These are phyloP conservation scores for Malassezia slooffiae DNA, from an alignment of 1,284 basidiomycete species.

Conservation along the genomic window DNA sequence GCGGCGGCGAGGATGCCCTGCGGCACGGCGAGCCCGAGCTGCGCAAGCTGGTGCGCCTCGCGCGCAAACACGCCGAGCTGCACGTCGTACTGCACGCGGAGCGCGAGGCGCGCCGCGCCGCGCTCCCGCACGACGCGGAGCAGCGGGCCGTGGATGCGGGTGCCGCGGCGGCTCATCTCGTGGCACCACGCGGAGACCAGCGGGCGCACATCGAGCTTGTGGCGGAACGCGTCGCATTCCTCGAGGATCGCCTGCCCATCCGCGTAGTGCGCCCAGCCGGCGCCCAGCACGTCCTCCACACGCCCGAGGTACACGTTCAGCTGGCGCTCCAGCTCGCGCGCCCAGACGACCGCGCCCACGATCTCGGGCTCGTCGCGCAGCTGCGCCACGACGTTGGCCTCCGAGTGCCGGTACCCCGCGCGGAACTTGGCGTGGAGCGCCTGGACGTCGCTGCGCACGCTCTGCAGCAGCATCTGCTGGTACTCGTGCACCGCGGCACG, in stretches of 20 bases:
- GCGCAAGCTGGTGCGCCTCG: slow-evolving; percentile 86
- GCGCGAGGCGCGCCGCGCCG: slow-evolving; percentile 54
- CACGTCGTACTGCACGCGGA: slow-evolving; percentile 91
- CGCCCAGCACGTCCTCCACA: slow-evolving; percentile 96
- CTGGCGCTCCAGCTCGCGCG: slow-evolving; percentile 91
- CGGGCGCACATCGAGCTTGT: slow-evolving; percentile 84
- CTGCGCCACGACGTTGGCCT: slow-evolving; percentile 95
- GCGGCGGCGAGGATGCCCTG: slow-evolving; percentile 90
- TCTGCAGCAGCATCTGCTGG: slow-evolving; percentile 59
- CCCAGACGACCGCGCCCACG: slow-evolving; percentile 96
- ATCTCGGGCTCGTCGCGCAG: slow-evolving; percentile 95
- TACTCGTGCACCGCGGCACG: slow-evolving; percentile 92
- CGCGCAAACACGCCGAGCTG: slow-evolving; percentile 98
- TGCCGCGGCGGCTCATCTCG: slow-evolving; percentile 76
- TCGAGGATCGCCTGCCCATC: slow-evolving; percentile 93
- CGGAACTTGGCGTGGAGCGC: slow-evolving; percentile 73
- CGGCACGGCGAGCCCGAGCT: slow-evolving; percentile 89
- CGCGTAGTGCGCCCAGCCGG: slow-evolving; percentile 97
- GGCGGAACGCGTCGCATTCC: slow-evolving; percentile 80
- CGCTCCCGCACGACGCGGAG: slow-evolving; percentile 76
- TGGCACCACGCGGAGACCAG: slow-evolving; percentile 93
- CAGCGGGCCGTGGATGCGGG: slow-evolving; percentile 85
- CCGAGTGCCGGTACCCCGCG: slow-evolving; percentile 82
- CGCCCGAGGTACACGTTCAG: slow-evolving; percentile 95
- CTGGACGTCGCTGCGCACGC: slow-evolving; percentile 92